Evolutionary conservation across 2,329 filamentous ascomycete species (phyloP), one percentile per base, ranked within the genome.

Genomic region (Colletotrichum magnum): DNA sequence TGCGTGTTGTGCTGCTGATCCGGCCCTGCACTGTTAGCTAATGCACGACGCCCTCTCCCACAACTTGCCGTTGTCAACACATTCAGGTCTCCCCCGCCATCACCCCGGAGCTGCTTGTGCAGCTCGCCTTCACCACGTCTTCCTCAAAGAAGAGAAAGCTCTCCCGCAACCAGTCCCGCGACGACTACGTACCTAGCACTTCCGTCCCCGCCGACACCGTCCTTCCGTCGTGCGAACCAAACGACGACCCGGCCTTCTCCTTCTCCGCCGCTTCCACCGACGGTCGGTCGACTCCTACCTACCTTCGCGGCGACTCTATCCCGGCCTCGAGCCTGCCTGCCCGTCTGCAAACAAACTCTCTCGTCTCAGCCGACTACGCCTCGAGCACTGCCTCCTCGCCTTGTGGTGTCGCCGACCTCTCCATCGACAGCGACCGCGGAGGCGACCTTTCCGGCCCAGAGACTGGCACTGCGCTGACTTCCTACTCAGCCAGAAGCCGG

Each of bases 91-190:
- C 47, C 53, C 56, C 58, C 50, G 52, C 45, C 47, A 58, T 63
- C 61, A 72, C 67, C 73, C 77, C 76, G 81, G 88, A 90, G 88
- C 88, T 90, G 88, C 88, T 76, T 75, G 79, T 79, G 89, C 89
- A 90, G 89, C 89, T 91, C 89, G 82, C 86, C 80, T 85, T 87
- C 89, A 92, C 87, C 81, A 92, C 89, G 89, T 91, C 89, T 89
- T 91, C 88, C 84, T 86, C 83, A 87, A 92, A 91, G 89, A 92
- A 91, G 89, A 87, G 89, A 86, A 91, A 89, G 87, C 87, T 91
- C 76, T 84, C 83, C 68, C 71, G 81, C 83, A 69, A 80, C 77
- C 79, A 80, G 72, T 78, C 80, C 74, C 78, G 79, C 77, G 82
- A 86, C 78, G 77, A 80, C 71, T 79, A 79, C 74, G 78, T 75